Percentiles rank a stretch among this genome's conserved stretches.
These are phyloP conservation scores for Daldinia loculata DNA, from an alignment of 495 filamentous ascomycete genomes.

Conservation along the genomic window DNA sequence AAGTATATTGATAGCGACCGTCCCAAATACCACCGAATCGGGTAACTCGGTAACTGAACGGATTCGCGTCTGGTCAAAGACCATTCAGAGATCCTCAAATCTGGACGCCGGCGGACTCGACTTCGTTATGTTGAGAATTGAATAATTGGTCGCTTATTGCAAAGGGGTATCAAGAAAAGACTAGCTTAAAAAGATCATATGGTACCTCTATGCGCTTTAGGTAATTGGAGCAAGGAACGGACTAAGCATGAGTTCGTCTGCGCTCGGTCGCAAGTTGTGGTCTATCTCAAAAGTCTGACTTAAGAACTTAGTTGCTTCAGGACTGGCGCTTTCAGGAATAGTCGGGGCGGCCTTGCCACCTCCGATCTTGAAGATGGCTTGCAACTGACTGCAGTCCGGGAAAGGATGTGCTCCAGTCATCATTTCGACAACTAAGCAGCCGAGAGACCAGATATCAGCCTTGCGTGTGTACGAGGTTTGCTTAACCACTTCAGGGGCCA, in stretches of 20 bases:
- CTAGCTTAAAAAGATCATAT: conserved; percentile 7
- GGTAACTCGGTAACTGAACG: not conserved
- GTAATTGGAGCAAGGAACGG: conserved; percentile 78
- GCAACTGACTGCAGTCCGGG: conserved; percentile 95
- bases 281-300: conserved; percentile 93
- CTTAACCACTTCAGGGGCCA: conserved; percentile 98
- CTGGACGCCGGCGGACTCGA: not conserved
- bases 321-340: conserved; percentile 85
- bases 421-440: conserved; percentile 98
- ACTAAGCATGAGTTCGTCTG: conserved; percentile 85
- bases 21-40: not conserved
- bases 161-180: conserved; percentile 37
- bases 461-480: conserved; percentile 98
- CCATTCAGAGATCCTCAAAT: not conserved
- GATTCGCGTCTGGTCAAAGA: not conserved
- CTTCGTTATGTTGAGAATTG: conserved; percentile 14
- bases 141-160: conserved; percentile 3
- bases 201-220: conserved; percentile 17
- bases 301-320: conserved; percentile 86
- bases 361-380: conserved; percentile 99
- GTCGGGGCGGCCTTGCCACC: conserved; percentile 84
- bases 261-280: conserved; percentile 87
- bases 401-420: conserved; percentile 97
- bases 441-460: conserved; percentile 99
- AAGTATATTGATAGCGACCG: not conserved